Conservation (phyloP, 1,284 basidiomycete genomes). For the Ganoderma resinaceum region DNA sequence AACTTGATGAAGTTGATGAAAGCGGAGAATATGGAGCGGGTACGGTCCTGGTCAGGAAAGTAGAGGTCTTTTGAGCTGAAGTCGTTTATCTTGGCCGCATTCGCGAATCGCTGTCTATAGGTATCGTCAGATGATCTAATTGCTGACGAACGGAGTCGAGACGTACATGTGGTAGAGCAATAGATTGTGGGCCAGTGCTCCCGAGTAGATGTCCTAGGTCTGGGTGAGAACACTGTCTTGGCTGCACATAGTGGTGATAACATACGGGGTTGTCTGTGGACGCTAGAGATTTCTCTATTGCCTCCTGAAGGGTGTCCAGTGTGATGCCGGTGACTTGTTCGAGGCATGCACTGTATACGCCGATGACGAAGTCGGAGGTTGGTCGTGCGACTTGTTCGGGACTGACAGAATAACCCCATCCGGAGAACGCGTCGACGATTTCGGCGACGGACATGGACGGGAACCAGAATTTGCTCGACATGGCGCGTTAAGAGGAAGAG, state of each 20-base stretch:
- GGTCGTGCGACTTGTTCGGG: constrained; percentile 77
- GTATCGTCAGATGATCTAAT: neutral
- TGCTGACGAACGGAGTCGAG: neutral
- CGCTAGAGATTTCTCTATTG: constrained; percentile 62
- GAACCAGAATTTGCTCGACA: constrained; percentile 56
- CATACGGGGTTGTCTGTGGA: constrained; percentile 53
- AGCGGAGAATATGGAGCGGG: constrained; percentile 78
- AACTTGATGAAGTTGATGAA: constrained; percentile 96
- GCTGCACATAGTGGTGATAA: neutral
- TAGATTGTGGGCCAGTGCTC: constrained; percentile 38
- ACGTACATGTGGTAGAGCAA: constrained; percentile 41
- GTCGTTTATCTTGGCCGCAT: constrained; percentile 76
- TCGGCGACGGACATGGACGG: constrained; percentile 69
- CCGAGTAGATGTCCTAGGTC: constrained; percentile 37
- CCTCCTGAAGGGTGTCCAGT: constrained; percentile 63
- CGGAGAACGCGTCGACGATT: constrained; percentile 65
- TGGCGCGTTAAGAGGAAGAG: constrained; percentile 12
- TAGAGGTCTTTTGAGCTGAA: constrained; percentile 81
- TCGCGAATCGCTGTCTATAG: constrained; percentile 69
- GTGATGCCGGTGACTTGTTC: constrained; percentile 73
- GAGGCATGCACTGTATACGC: constrained; percentile 72
- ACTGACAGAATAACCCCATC: constrained; percentile 71
- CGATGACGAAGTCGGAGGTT: constrained; percentile 72
- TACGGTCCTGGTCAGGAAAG: constrained; percentile 75
- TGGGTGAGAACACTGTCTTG: neutral